A percentile compares a stretch with the other conserved stretches of the same genome.
phyloP scores from a whole-genome alignment of 306 rosid genomes.

The Cucumis hystrix region DNA sequence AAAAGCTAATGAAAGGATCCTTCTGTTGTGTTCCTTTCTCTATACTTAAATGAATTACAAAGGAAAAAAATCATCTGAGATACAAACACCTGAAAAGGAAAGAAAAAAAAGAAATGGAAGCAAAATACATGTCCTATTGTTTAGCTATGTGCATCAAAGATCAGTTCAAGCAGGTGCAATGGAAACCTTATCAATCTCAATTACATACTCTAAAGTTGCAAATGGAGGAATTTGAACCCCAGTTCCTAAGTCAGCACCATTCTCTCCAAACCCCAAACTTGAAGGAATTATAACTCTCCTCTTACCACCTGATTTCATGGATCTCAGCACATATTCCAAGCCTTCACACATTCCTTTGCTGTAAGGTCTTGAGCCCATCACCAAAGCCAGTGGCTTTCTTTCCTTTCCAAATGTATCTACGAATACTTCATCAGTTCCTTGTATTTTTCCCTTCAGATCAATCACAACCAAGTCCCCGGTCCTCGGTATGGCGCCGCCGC shows the following conservation, averaged over 20 bases:
- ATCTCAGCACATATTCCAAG: constrained; percentile 45
- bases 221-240: constrained; percentile 62
- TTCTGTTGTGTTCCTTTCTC: neutral
- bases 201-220: constrained; percentile 66
- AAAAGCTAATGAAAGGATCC: neutral
- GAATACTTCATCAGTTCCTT: constrained; percentile 47
- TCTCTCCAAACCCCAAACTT: constrained; percentile 56
- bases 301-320: constrained; percentile 83
- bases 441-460: constrained; percentile 47
- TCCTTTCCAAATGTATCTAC: constrained; percentile 68
- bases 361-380: constrained; percentile 84
- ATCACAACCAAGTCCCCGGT: constrained; percentile 76
- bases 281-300: constrained; percentile 70
- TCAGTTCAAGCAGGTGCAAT: constrained; percentile 65
- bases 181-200: constrained; percentile 81
- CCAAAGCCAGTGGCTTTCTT: constrained; percentile 65
- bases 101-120: neutral
- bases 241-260: constrained; percentile 73
- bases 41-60: neutral
- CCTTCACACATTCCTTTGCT: constrained; percentile 93
- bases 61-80: neutral
- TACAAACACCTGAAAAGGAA: neutral
- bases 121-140: neutral
- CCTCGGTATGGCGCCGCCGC: constrained; percentile 62
- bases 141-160: neutral